These are phyloP conservation scores for Eragrostis nindensis DNA, from an alignment of 176 grass and related monocot species.

Conservation along the genomic window DNA sequence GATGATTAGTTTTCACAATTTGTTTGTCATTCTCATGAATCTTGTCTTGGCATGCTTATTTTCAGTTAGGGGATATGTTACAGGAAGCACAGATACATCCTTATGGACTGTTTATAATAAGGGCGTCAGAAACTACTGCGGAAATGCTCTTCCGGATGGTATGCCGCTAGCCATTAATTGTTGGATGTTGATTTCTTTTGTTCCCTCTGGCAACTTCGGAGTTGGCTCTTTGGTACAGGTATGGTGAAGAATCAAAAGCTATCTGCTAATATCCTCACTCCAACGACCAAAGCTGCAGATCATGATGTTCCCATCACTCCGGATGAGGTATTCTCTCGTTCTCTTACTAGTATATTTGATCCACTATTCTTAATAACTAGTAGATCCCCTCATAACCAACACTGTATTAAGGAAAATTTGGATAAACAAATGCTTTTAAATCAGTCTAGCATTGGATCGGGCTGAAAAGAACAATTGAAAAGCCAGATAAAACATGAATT, in stretches of 20 bases:
- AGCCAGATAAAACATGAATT: too few species aligned
- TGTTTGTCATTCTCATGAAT: constrained; percentile 1
- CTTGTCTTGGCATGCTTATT: constrained; percentile 25
- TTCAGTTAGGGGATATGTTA: constrained; percentile 88
- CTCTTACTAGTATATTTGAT: neutral
- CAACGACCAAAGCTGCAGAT: constrained; percentile 90
- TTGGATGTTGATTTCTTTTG: neutral
- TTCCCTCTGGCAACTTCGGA: constrained; percentile 20
- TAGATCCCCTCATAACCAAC: neutral
- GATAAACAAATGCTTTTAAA: neutral
- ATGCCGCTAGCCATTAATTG: neutral
- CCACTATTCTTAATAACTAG: constrained; percentile 1
- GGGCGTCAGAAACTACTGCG: constrained; percentile 88
- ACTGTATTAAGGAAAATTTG: neutral
- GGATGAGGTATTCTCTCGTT: constrained; percentile 59
- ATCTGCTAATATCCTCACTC: constrained; percentile 79
- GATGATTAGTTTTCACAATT: neutral
- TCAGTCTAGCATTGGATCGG: neutral
- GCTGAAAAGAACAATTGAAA: too few species aligned
- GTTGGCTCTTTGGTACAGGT: constrained; percentile 41
- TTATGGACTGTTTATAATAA: constrained; percentile 93
- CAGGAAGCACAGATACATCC: constrained; percentile 96
- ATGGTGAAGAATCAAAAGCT: constrained; percentile 93
- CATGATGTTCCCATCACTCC: constrained; percentile 89
- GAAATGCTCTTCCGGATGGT: constrained; percentile 86